Conservation (phyloP, 2,329 filamentous ascomycete genomes). For the Aureobasidium sp. region DNA sequence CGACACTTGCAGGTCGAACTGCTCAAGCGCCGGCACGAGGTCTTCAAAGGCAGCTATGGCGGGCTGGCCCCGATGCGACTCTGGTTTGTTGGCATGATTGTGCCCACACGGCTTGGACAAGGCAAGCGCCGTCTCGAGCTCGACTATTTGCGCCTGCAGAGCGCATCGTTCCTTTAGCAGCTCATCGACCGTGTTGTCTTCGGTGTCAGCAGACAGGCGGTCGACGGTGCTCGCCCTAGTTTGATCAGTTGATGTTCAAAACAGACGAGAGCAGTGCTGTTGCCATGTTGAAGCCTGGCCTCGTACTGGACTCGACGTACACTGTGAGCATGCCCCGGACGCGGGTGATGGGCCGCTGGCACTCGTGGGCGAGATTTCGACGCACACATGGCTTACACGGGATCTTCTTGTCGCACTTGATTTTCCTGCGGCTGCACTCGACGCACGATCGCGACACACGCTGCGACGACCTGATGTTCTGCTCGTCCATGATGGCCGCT, state of each 20-base stretch:
- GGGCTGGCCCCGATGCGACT: background rate
- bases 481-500: slow-evolving; percentile 9
- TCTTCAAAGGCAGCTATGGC: slow-evolving; percentile 4
- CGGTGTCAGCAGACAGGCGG: background rate
- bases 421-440: slow-evolving; percentile 18
- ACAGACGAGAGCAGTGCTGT: no score
- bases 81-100: background rate
- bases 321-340: slow-evolving; percentile 14
- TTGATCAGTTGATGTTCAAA: background rate
- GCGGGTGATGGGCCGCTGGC: slow-evolving; percentile 17
- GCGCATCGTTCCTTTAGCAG: slow-evolving; percentile 16
- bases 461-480: slow-evolving; percentile 10
- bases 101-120: slow-evolving; percentile 11
- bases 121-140: slow-evolving; percentile 13
- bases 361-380: slow-evolving; percentile 17
- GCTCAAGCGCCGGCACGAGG: slow-evolving; percentile 15
- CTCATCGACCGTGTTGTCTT: slow-evolving; percentile 7
- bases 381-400: slow-evolving; percentile 18
- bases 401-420: slow-evolving; percentile 19
- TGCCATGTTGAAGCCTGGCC: background rate
- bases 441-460: slow-evolving; percentile 16
- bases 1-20: slow-evolving; percentile 11
- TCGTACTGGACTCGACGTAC: no score
- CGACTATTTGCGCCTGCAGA: slow-evolving; percentile 12
- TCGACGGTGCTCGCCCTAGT: slow-evolving; percentile 7